Conservation (phyloP, 106 monocot genomes). For the Chionographis japonica region DNA sequence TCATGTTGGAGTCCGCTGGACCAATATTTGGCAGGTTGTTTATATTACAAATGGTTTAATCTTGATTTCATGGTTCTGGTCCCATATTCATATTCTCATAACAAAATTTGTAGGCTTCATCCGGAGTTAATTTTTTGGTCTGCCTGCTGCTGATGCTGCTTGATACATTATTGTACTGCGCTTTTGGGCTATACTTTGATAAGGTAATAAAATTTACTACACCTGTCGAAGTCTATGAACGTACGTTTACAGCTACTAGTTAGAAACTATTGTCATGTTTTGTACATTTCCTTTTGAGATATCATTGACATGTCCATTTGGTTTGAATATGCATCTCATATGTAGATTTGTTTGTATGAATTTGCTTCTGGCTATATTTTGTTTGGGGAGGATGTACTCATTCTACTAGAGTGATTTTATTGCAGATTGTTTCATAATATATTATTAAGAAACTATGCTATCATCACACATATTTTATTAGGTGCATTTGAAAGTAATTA, state of each 20-base stretch:
- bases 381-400: too few species aligned
- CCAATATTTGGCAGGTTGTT: constrained; percentile 85
- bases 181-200: constrained; percentile 67
- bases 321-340: too few species aligned
- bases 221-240: neutral
- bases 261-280: neutral
- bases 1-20: constrained; percentile 94
- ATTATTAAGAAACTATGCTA: too few species aligned
- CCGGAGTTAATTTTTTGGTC: constrained; percentile 86
- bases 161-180: constrained; percentile 59
- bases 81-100: constrained; percentile 7
- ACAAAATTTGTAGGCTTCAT: constrained; percentile 48
- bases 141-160: constrained; percentile 83
- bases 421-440: too few species aligned
- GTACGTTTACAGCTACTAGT: neutral
- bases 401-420: too few species aligned
- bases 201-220: constrained; percentile 52
- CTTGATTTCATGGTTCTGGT: neutral
- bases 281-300: neutral
- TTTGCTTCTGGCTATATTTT: too few species aligned
- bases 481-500: too few species aligned
- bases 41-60: neutral
- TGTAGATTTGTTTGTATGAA: too few species aligned
- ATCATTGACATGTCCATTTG: neutral
- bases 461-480: too few species aligned